phyloP scores from a whole-genome alignment of 2,329 filamentous ascomycete genomes.

The Rachicladosporium sp. region DNA sequence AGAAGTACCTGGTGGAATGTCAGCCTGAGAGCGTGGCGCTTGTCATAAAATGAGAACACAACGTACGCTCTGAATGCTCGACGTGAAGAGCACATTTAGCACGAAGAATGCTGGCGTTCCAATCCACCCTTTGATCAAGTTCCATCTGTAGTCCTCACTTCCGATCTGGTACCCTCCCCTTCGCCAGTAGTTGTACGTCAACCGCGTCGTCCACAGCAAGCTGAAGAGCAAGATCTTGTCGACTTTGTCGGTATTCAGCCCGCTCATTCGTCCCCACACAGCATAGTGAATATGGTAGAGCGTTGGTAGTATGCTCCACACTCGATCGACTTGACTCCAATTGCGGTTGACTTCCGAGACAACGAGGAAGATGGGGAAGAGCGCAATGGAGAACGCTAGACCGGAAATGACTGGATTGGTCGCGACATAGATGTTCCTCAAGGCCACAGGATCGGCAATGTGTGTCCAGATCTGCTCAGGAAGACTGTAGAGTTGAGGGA shows the following conservation, averaged over 20 bases:
- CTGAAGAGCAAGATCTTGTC: constrained; percentile 62
- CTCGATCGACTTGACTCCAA: constrained; percentile 90
- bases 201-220: constrained; percentile 52
- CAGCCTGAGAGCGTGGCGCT: no score
- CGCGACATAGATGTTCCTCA: constrained; percentile 61
- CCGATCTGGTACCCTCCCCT: constrained; percentile 83
- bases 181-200: constrained; percentile 96
- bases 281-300: constrained; percentile 77
- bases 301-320: constrained; percentile 82
- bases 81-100: constrained; percentile 84
- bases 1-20: constrained; percentile 50
- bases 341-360: constrained; percentile 79
- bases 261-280: constrained; percentile 66
- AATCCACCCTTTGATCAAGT: constrained; percentile 55
- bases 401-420: constrained; percentile 79
- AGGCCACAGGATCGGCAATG: constrained; percentile 45
- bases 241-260: constrained; percentile 56
- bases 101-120: constrained; percentile 59
- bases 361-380: constrained; percentile 62
- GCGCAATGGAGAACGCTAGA: constrained; percentile 56
- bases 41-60: no score
- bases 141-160: constrained; percentile 93
- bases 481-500: constrained; percentile 48
- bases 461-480: constrained; percentile 39
- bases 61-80: constrained; percentile 55